Evolutionary conservation across 495 filamentous ascomycete genomes (phyloP).

Genomic region (Letharia lupina): DNA sequence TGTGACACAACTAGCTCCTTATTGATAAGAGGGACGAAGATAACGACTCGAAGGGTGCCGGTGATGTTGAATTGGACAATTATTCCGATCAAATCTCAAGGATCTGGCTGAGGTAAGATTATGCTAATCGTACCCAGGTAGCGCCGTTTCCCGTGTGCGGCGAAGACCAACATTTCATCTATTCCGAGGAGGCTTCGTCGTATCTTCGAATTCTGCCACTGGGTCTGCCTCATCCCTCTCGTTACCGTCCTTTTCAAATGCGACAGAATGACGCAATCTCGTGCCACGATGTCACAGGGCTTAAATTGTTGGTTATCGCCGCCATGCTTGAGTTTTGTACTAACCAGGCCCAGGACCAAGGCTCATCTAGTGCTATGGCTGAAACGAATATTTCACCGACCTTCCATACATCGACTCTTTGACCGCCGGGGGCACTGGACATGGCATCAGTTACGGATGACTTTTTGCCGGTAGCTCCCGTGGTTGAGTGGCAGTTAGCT

Average conservation of each 20-base stretch:
- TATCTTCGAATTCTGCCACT: background rate
- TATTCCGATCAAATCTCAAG: background rate
- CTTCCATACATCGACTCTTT: too few species aligned
- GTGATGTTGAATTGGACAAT: background rate
- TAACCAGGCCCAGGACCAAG: too few species aligned
- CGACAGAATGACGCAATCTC: background rate
- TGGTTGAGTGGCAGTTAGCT: too few species aligned
- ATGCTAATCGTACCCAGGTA: background rate
- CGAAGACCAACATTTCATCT: background rate
- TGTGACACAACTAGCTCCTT: too few species aligned
- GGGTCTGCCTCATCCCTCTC: background rate
- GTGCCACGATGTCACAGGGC: background rate
- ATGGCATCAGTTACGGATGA: too few species aligned
- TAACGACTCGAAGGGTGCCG: too few species aligned
- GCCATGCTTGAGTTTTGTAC: background rate
- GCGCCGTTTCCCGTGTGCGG: background rate
- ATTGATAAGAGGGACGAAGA: too few species aligned
- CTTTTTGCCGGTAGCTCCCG: too few species aligned
- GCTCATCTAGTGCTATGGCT: too few species aligned
- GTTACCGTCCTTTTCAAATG: too few species aligned
- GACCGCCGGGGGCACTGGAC: too few species aligned
- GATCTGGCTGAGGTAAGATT: background rate
- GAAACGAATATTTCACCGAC: too few species aligned
- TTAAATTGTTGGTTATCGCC: background rate
- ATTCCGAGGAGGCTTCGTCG: background rate